Conservation (phyloP, 1,284 basidiomycete species). For the Microbotryum lychnidis-dioicae region DNA sequence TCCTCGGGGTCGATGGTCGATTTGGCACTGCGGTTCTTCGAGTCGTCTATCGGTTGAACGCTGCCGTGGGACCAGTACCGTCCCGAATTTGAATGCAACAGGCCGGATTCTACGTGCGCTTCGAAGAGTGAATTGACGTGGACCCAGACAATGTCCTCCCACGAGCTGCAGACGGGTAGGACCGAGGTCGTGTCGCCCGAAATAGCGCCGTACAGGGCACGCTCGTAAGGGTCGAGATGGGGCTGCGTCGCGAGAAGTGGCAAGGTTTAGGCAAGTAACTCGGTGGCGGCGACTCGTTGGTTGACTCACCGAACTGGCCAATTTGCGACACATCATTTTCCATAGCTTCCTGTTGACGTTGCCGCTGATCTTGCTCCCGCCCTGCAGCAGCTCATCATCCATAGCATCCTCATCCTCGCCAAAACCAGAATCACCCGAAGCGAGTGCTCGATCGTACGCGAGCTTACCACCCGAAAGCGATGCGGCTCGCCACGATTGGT, state of each 20-base stretch:
- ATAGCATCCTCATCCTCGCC: slow-evolving; percentile 45
- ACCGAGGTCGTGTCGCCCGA: slow-evolving; percentile 74
- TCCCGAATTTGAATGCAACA: slow-evolving; percentile 28
- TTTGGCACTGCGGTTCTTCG: background rate
- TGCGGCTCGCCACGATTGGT: slow-evolving; percentile 85
- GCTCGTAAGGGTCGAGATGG: slow-evolving; percentile 62
- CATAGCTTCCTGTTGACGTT: slow-evolving; percentile 65
- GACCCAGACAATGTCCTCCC: slow-evolving; percentile 95
- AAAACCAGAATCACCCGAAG: slow-evolving; percentile 49
- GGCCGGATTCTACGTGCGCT: slow-evolving; percentile 56
- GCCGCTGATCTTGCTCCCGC: slow-evolving; percentile 63
- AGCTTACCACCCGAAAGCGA: slow-evolving; percentile 67
- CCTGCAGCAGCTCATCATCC: slow-evolving; percentile 8
- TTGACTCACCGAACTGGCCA: slow-evolving; percentile 59
- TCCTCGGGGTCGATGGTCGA: slow-evolving; percentile 22
- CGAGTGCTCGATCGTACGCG: slow-evolving; percentile 62
- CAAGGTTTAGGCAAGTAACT: background rate
- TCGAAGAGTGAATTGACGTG: slow-evolving; percentile 78
- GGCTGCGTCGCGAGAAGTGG: slow-evolving; percentile 45
- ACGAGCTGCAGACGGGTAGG: slow-evolving; percentile 66
- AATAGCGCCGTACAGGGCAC: slow-evolving; percentile 77
- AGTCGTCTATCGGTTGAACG: slow-evolving; percentile 5
- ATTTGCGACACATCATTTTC: slow-evolving; percentile 71
- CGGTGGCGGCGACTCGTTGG: background rate
- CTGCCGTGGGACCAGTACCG: slow-evolving; percentile 18